Evolutionary conservation across 2,329 filamentous ascomycete species (phyloP).

Genomic region (Pestalotiopsis sp.): DNA sequence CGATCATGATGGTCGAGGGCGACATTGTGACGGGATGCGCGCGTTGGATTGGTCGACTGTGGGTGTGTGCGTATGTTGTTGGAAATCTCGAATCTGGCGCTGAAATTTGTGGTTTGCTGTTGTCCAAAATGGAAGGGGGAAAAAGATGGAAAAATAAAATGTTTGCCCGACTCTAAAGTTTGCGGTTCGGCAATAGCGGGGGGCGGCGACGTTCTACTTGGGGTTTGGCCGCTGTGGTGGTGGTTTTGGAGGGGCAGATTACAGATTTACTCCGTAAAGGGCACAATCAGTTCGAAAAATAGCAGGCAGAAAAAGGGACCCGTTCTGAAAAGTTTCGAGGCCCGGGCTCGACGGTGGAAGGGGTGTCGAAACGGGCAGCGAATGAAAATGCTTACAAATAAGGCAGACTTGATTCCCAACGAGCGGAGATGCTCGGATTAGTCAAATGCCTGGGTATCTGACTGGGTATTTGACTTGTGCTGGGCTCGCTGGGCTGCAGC

Average conservation of each 20-base stretch:
- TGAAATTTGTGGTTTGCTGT: neutral
- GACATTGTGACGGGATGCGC: constrained; percentile 42
- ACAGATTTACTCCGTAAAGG: neutral
- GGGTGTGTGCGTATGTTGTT: neutral
- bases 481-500: constrained; percentile 12
- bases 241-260: constrained; percentile 10
- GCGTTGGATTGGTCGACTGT: neutral
- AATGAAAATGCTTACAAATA: constrained; percentile 14
- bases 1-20: constrained; percentile 50
- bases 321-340: neutral
- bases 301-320: neutral
- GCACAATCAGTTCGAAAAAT: neutral
- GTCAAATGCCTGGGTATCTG: constrained; percentile 19
- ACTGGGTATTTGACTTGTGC: constrained; percentile 19
- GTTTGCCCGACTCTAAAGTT: too few relatives aligned
- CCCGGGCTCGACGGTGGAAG: neutral
- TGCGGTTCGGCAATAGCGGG: constrained; percentile 20
- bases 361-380: constrained; percentile 2
- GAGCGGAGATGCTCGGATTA: constrained; percentile 24
- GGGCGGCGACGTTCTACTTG: neutral
- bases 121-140: too few relatives aligned
- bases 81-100: constrained; percentile 1
- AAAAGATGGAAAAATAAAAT: too few relatives aligned
- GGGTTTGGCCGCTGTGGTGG: neutral
- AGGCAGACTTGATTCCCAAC: neutral